Evolutionary conservation across 208 protist genomes (phyloP), one percentile per base, ranked within the genome.

Genomic region (Leishmania lainsoni): DNA sequence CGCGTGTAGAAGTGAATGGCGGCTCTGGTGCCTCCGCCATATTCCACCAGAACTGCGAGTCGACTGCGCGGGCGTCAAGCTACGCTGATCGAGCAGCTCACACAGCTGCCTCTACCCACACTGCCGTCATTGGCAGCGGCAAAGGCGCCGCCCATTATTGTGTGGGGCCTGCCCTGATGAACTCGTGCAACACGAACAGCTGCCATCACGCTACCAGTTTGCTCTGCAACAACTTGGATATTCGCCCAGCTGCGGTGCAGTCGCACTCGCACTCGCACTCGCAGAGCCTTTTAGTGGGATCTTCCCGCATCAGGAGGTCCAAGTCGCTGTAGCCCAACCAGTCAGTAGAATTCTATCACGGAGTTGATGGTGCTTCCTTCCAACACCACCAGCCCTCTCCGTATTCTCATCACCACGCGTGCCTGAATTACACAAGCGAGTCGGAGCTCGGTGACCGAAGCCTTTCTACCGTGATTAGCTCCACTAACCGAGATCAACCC

Each of bases 401-500:
- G 29, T 51, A 16, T 1, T 68, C 22, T 17, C 9, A 68, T 29
- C 49, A 35, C 39, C 14, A 49, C 39, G 16, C 2, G 1, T 10
- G 45, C 10, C 14, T 32, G 74, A 68, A 6, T 49, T 51, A 26
- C 74, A 39, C 22, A 29, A 48, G 56, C 54, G 54, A 51, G 35
- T 39, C 20, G 26, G 74, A 65, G 17, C 9, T 45, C 54, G 32
- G 54, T 3, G 56, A 68, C 22, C 56, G 56, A 1, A 49, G 5
- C 74, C 17, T 9, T 17, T n/a, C 39, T 12, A 17, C 54, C 3
- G 2, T 77, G 52, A 29, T 17, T 8, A 32, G 66, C 4, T 6
- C 76, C 22, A 20, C 59, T 17, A 56, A 58, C 22, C 81, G 75
- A 22, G 81, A 84, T 65, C 83, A 79, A 56, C 77, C 79, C 0